Conservation (phyloP, 768 basidiomycete species). For the Lactarius deliciosus region DNA sequence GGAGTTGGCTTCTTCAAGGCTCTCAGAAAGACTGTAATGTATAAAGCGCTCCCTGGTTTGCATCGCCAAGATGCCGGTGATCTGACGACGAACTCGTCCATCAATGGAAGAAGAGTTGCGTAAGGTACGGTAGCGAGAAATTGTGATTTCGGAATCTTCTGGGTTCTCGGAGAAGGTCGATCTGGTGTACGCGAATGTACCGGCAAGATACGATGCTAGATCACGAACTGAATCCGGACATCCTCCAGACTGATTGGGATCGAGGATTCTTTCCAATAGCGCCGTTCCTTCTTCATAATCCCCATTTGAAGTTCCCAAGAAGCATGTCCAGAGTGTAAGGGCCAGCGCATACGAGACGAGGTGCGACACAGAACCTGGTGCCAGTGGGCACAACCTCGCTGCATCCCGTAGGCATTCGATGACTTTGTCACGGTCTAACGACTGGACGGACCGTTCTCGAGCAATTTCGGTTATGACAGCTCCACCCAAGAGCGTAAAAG, state of each 20-base stretch:
- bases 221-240: background rate
- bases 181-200: background rate
- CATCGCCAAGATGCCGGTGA: too few relatives aligned
- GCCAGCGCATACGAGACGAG: too few relatives aligned
- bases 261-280: background rate
- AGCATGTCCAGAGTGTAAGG: too few relatives aligned
- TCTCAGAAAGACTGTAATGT: background rate
- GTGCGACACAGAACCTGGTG: too few relatives aligned
- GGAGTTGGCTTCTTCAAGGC: slow-evolving; percentile 4
- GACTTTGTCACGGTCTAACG: too few relatives aligned
- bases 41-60: background rate
- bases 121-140: slow-evolving; percentile 2
- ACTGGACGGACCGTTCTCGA: too few relatives aligned
- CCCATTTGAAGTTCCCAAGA: background rate
- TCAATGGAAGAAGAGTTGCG: background rate
- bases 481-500: too few relatives aligned
- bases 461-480: too few relatives aligned
- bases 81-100: background rate
- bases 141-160: slow-evolving; percentile 7
- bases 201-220: too few relatives aligned
- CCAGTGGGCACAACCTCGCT: too few relatives aligned
- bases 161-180: slow-evolving; percentile 1
- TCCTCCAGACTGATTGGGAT: background rate
- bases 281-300: slow-evolving; percentile 14
- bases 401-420: too few relatives aligned